Evolutionary conservation across 805 yeast species (phyloP).

Genomic region (Saccharomycopsis fermentans): DNA sequence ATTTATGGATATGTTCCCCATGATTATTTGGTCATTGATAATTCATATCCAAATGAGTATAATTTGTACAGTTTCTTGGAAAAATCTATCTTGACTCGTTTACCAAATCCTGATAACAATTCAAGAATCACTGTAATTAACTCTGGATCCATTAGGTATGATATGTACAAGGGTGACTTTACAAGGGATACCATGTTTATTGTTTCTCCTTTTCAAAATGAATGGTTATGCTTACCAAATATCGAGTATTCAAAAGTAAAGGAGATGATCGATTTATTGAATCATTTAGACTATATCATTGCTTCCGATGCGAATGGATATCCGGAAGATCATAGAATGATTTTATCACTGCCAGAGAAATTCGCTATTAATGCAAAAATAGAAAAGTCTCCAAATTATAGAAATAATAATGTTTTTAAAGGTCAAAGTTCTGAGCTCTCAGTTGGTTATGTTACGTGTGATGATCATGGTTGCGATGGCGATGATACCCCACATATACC

Average conservation of each 20-base stretch:
- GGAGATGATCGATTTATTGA: slow-evolving; percentile 44
- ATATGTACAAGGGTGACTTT: slow-evolving; percentile 73
- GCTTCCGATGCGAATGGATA: slow-evolving; percentile 4
- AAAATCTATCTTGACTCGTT: slow-evolving; percentile 41
- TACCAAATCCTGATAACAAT: slow-evolving; percentile 26
- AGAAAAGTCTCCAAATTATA: neutral
- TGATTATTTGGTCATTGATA: slow-evolving; percentile 57
- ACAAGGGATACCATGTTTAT: slow-evolving; percentile 72
- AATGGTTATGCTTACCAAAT: slow-evolving; percentile 57
- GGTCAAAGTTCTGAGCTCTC: slow-evolving; percentile 24
- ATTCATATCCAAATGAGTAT: slow-evolving; percentile 47
- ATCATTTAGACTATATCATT: slow-evolving; percentile 40
- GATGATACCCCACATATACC: slow-evolving; percentile 72
- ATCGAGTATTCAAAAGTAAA: slow-evolving; percentile 52
- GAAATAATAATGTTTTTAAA: neutral
- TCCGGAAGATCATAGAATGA: neutral
- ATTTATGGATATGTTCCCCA: slow-evolving; percentile 57
- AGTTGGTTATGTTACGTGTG: slow-evolving; percentile 73
- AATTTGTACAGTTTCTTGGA: slow-evolving; percentile 54
- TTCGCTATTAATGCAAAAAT: slow-evolving; percentile 17
- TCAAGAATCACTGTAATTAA: slow-evolving; percentile 56
- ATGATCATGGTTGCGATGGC: slow-evolving; percentile 79
- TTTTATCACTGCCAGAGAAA: slow-evolving; percentile 9
- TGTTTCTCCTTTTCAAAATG: slow-evolving; percentile 76
- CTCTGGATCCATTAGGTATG: slow-evolving; percentile 84